These are phyloP conservation scores for Parachlorella kessleri DNA, from an alignment of 139 green algal genomes.

Conservation along the genomic window DNA sequence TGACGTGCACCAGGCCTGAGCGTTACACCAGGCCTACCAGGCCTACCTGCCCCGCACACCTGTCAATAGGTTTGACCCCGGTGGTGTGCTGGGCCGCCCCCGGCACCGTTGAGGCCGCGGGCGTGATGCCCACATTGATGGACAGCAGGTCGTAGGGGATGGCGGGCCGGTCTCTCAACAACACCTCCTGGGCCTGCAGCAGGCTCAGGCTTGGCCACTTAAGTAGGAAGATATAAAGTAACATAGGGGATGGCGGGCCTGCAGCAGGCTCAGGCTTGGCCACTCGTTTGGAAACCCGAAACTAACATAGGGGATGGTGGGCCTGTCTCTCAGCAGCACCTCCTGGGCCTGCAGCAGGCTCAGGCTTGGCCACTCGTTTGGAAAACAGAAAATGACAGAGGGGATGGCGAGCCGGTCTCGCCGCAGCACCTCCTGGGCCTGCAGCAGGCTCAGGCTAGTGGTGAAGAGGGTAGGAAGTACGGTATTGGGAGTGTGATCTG, in stretches of 20 bases:
- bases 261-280: too few relatives aligned
- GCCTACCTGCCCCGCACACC: conserved; percentile 50
- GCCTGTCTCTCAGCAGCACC: conserved; percentile 63
- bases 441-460: too few relatives aligned
- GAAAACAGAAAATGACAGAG: too few relatives aligned
- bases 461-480: too few relatives aligned
- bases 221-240: too few relatives aligned
- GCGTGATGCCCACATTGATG: conserved; percentile 93
- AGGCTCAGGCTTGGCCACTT: too few relatives aligned
- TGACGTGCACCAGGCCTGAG: neutral
- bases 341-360: conserved; percentile 42
- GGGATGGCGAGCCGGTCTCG: conserved; percentile 55
- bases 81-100: conserved; percentile 72
- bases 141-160: conserved; percentile 91
- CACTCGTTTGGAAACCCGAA: too few relatives aligned
- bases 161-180: conserved; percentile 60
- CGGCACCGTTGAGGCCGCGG: conserved; percentile 50
- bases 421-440: conserved; percentile 61
- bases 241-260: too few relatives aligned
- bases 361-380: too few relatives aligned
- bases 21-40: neutral
- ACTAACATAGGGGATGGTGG: conserved; percentile 80
- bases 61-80: conserved; percentile 93
- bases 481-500: conserved; percentile 54
- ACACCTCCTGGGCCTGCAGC: conserved; percentile 48